Percentiles rank a stretch among this genome's conserved stretches.
Evolutionary conservation across 2,329 filamentous ascomycete species (phyloP).

Genomic region (Phyllosticta ampelicida): DNA sequence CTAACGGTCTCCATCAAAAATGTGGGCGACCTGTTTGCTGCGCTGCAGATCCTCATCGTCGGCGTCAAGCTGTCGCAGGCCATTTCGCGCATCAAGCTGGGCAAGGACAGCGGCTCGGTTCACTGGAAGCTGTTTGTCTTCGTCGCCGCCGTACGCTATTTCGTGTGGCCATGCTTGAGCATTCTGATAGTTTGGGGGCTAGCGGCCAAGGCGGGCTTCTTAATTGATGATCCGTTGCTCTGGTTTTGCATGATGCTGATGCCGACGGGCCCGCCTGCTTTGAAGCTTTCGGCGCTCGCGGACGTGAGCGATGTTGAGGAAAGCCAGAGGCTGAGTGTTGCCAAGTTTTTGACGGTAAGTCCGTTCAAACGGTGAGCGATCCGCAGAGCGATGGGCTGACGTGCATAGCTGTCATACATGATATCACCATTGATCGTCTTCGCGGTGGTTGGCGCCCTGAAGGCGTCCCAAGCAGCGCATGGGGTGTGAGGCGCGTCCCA

Average conservation of each 20-base stretch:
- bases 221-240: constrained; percentile 49
- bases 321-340: constrained; percentile 42
- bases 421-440: constrained; percentile 35
- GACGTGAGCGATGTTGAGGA: constrained; percentile 39
- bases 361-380: neutral
- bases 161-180: constrained; percentile 49
- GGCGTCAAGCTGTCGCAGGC: constrained; percentile 53
- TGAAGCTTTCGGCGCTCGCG: constrained; percentile 43
- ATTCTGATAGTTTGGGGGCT: constrained; percentile 46
- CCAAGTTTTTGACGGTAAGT: constrained; percentile 40
- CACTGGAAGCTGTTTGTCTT: constrained; percentile 41
- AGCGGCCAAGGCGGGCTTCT: constrained; percentile 40
- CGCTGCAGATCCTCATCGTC: constrained; percentile 54
- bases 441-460: constrained; percentile 32
- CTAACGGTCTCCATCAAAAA: constrained; percentile 51
- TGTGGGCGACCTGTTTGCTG: constrained; percentile 53
- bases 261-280: constrained; percentile 44
- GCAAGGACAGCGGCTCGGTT: constrained; percentile 32
- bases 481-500: neutral
- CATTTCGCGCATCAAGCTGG: constrained; percentile 36
- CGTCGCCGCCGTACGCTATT: constrained; percentile 46
- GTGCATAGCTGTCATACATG: constrained; percentile 29
- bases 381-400: neutral
- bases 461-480: constrained; percentile 27
- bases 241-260: constrained; percentile 57